A percentile compares a stretch with the other conserved stretches of the same genome.
Conservation (phyloP, 169 alveolate species). For the Ichthyophthirius multifiliis region DNA sequence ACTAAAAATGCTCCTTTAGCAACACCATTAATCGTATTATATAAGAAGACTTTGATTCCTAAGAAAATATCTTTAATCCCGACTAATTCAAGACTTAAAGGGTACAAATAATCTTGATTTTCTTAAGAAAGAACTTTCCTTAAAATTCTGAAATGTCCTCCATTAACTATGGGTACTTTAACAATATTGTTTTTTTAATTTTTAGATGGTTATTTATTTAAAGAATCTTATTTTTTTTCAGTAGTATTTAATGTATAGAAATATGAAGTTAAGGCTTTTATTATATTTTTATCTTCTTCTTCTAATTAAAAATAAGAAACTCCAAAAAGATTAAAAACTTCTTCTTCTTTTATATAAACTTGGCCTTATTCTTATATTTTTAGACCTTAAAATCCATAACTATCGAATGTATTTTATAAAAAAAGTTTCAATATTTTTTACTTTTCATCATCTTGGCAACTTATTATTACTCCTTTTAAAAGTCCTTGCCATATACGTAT, state of each 20-base stretch:
- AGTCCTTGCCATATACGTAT: neutral
- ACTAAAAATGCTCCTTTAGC: neutral
- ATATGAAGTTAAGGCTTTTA: neutral
- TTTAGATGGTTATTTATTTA: neutral
- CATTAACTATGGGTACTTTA: neutral
- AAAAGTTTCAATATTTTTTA: neutral
- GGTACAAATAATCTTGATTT: neutral
- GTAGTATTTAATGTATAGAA: neutral
- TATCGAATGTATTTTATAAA: neutral
- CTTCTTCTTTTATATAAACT: neutral
- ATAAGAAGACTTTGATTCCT: neutral
- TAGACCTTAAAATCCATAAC: neutral
- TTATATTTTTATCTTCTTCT: neutral
- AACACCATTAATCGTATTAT: neutral
- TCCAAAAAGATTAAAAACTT: neutral
- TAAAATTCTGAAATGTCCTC: no score
- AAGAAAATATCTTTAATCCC: neutral
- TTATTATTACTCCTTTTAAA: neutral
- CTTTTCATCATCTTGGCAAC: neutral
- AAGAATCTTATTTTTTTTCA: neutral
- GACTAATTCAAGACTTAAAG: neutral
- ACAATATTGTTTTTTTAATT: neutral
- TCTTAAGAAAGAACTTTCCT: neutral
- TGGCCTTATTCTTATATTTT: conserved; percentile 1
- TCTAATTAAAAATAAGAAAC: neutral